These are phyloP conservation scores for Coniochaeta hoffmannii DNA, from an alignment of 2,329 filamentous ascomycete species.

Conservation along the genomic window DNA sequence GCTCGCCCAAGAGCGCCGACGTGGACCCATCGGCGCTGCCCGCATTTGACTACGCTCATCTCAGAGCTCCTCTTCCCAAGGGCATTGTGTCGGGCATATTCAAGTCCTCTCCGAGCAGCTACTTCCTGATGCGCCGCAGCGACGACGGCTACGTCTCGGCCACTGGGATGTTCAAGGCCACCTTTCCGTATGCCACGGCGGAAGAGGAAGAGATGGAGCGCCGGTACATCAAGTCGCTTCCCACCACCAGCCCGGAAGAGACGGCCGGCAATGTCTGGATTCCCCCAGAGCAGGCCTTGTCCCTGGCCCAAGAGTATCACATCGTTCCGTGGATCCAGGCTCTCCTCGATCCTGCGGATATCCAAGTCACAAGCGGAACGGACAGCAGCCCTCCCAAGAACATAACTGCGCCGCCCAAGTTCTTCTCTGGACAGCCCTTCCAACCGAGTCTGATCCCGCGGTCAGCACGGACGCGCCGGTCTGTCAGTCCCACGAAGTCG, in stretches of 20 bases:
- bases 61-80: conserved; percentile 86
- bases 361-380: conserved; percentile 52
- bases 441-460: conserved; percentile 31
- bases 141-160: conserved; percentile 78
- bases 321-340: conserved; percentile 84
- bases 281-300: conserved; percentile 70
- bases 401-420: conserved; percentile 77
- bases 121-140: conserved; percentile 93
- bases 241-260: conserved; percentile 80
- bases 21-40: conserved; percentile 44
- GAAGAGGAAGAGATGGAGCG: conserved; percentile 70
- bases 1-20: not conserved
- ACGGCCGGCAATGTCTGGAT: conserved; percentile 98
- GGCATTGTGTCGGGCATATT: conserved; percentile 92
- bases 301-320: conserved; percentile 78
- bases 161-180: conserved; percentile 89
- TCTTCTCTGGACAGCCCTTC: conserved; percentile 34
- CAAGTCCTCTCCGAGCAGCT: conserved; percentile 79
- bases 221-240: conserved; percentile 74
- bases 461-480: conserved; percentile 44
- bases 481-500: conserved; percentile 49
- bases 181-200: conserved; percentile 69
- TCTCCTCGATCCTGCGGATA: conserved; percentile 82
- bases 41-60: conserved; percentile 94
- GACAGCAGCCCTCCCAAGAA: conserved; percentile 58